Conservation (phyloP, 257 asterid genomes). For the Rubia yunnanensis region DNA sequence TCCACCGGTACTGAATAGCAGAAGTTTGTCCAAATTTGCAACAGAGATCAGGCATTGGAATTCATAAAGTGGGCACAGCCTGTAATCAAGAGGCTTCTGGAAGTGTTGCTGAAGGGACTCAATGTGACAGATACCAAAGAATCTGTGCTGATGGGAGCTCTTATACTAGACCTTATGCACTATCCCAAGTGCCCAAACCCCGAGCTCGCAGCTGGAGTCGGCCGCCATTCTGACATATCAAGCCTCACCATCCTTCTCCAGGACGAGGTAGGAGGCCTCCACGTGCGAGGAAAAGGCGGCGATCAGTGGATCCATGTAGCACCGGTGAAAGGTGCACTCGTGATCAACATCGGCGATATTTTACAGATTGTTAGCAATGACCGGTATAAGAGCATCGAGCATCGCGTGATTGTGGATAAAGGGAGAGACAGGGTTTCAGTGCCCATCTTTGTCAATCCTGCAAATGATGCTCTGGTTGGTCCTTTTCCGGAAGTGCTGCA, state of each 20-base stretch:
- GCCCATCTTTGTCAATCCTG: slow-evolving; percentile 38
- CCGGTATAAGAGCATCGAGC: slow-evolving; percentile 47
- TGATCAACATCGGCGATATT: slow-evolving; percentile 35
- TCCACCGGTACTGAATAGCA: no score
- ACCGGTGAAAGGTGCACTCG: slow-evolving; percentile 35
- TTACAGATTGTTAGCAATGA: slow-evolving; percentile 47
- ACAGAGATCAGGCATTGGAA: slow-evolving; percentile 36
- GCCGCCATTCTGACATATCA: slow-evolving; percentile 42
- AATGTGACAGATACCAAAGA: slow-evolving; percentile 24
- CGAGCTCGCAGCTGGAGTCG: slow-evolving; percentile 38
- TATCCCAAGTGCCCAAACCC: slow-evolving; percentile 43
- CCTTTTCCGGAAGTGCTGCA: slow-evolving; percentile 33
- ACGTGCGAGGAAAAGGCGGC: slow-evolving; percentile 21
- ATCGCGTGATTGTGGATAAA: slow-evolving; percentile 30
- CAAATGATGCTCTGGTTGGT: slow-evolving; percentile 26
- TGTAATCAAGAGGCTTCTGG: slow-evolving; percentile 26
- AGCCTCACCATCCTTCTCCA: slow-evolving; percentile 44
- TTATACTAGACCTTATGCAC: slow-evolving; percentile 22
- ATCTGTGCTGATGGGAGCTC: slow-evolving; percentile 29
- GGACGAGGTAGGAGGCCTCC: slow-evolving; percentile 48
- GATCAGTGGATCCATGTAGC: slow-evolving; percentile 37
- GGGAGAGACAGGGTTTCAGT: slow-evolving; percentile 34
- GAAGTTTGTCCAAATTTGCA: no score
- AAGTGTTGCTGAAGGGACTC: slow-evolving; percentile 27
- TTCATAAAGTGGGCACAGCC: slow-evolving; percentile 34